Base-by-base conservation (phyloP, 768 basidiomycete species). In the Boletus rubropictus region DNA sequence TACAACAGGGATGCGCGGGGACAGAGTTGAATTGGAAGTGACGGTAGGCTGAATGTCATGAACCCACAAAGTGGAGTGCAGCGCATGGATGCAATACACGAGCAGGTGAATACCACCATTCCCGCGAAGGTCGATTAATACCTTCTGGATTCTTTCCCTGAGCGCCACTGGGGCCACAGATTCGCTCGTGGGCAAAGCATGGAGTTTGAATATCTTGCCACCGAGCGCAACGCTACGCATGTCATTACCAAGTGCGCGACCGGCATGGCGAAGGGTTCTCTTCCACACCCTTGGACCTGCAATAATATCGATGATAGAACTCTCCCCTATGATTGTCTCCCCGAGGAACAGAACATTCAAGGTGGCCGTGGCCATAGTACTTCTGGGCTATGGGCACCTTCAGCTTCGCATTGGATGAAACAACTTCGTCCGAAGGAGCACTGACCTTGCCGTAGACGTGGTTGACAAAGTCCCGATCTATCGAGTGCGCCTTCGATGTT, bases 301-400 rank as follows among this genome's bases (percentile, higher is more conserved):
- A 34, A 52, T 20, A 41, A 61, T 45, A 27, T 63, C 44, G 49
- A 57, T 21, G 17, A 61, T 49, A 45, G 55, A 63, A 43, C 17
- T 15, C 15, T 54, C 46, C 27, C 51, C 55, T 3, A 52, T 43
- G 34, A 33, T 33, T n/a, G 51, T 63, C 44, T 60, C 61, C 25
- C 58, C 61, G 3, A 61, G 27, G 39, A 61, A 50, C 5, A 61
- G 17, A 25, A 61, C 35, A 39, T 61, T 55, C 17, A 51, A 46
- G 37, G 43, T 18, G 2, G 35, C 20, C 24, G 39, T 21, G 4
- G 35, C n/a, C 27, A 45, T 42, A 31, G 29, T 31, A 18, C 27
- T 37, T 28, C 27, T 35, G 35, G 37, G 28, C 61, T 62, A 32
- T 27, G 27, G 20, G 37, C 6, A 29, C 22, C 14, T 34, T 62